phyloP scores from a whole-genome alignment of 768 basidiomycete genomes.

The Rossbeevera mucosa region DNA sequence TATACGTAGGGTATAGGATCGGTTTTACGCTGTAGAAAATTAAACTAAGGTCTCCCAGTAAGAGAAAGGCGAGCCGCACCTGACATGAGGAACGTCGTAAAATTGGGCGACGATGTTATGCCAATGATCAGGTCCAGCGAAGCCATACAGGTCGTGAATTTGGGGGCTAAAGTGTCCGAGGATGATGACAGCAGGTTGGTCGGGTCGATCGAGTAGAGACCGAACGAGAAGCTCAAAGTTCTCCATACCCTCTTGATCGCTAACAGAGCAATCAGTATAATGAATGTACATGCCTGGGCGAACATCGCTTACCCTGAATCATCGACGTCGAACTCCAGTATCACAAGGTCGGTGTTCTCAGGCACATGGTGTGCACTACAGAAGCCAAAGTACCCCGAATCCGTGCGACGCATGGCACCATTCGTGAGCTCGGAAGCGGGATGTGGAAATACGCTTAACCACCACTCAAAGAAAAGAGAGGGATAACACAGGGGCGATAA shows the following conservation, averaged over 20 bases:
- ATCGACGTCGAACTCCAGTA: constrained; percentile 91
- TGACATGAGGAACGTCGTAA: constrained; percentile 94
- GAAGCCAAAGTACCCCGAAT: constrained; percentile 92
- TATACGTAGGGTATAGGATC: constrained; percentile 76
- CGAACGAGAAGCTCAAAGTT: constrained; percentile 92
- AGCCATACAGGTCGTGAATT: constrained; percentile 71
- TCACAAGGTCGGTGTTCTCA: constrained; percentile 89
- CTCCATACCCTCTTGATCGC: constrained; percentile 66
- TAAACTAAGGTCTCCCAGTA: neutral
- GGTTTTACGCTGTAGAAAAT: constrained; percentile 60
- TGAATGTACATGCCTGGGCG: neutral
- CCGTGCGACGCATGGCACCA: constrained; percentile 88
- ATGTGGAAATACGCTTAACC: constrained; percentile 96
- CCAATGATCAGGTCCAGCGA: constrained; percentile 84
- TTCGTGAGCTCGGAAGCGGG: constrained; percentile 97
- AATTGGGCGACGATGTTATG: constrained; percentile 91
- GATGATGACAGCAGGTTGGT: constrained; percentile 87
- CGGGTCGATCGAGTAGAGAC: constrained; percentile 83
- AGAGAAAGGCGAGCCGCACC: constrained; percentile 32
- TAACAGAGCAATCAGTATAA: constrained; percentile 25
- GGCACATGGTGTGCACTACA: constrained; percentile 93
- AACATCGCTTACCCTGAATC: constrained; percentile 67
- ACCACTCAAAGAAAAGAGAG: constrained; percentile 94
- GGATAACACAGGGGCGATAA: constrained; percentile 85
- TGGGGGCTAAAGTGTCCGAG: constrained; percentile 96